These are phyloP conservation scores for Emiliania huxleyi DNA, from an alignment of 78 protist species.

Conservation along the genomic window DNA sequence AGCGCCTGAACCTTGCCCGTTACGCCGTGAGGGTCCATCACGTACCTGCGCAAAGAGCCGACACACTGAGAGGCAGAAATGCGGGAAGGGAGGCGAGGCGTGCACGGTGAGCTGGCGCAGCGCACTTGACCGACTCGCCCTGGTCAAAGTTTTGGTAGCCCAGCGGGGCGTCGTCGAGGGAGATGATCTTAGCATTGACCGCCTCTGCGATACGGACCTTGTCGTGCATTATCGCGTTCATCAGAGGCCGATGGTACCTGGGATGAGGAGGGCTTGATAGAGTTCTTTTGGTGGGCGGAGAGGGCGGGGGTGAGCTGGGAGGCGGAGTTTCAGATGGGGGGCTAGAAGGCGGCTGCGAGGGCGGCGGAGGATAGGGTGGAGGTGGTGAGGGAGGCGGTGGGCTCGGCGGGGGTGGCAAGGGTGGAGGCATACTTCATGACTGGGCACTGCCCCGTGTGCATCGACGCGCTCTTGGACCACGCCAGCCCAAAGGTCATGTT, in stretches of 20 bases:
- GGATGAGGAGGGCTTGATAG: too few species aligned
- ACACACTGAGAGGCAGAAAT: too few species aligned
- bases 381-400: too few species aligned
- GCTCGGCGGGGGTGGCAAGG: too few species aligned
- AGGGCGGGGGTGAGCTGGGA: too few species aligned
- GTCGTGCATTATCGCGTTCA: not conserved
- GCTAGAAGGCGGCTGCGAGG: not conserved
- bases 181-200: not conserved
- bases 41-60: too few species aligned
- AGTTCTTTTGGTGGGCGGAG: too few species aligned
- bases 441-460: slow-evolving; percentile 4
- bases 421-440: too few species aligned
- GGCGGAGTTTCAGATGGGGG: too few species aligned
- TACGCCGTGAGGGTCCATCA: not conserved
- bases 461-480: not conserved
- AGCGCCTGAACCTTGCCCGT: too few species aligned
- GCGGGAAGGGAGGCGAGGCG: too few species aligned
- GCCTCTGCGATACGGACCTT: not conserved
- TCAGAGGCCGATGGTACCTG: slow-evolving; percentile 1
- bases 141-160: not conserved
- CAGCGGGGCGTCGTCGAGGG: not conserved
- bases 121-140: not conserved
- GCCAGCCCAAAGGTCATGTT: not conserved
- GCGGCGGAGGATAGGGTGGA: not conserved
- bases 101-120: too few species aligned